Base-by-base conservation (phyloP, 208 protist species). In the Strigomonas culicis region DNA sequence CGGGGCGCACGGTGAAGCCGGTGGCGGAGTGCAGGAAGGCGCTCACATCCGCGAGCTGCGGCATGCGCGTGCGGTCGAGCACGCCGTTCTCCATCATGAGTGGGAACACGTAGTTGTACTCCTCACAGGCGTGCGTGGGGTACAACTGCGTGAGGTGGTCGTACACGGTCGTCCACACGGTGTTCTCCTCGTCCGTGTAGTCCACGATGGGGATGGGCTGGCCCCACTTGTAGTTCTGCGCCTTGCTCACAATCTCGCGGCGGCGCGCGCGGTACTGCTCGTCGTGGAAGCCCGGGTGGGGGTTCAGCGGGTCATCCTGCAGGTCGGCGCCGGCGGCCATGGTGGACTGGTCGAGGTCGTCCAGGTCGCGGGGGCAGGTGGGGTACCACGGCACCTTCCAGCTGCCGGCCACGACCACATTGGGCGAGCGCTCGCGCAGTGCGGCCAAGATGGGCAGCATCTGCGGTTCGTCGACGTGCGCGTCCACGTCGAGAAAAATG, bases 251-350 rank as follows among this genome's bases (percentile, higher is more conserved):
- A 64, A 98, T 92, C 43, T 80, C 65, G n/a, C 71, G 75, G 47
- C 97, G 86, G 41, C 97, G 84, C 34, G 83, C 77, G 32, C 92
- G 78, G 79, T 99, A 99, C n/a, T 70, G 90, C 41, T 79, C 62
- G 69, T 99, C 97, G 58, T 93, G 79, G 65, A 98, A 98, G 59
- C 97, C 97, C 2, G 97, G 97, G 72, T 98, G 97, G 30, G 98
- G 94, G 51, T 87, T 74, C 30, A 90, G 63, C 1, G 98, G 86
- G 44, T 98, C 97, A 25, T 75, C 66, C 36, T 94, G 90, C 19
- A 92, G 79, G 63, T 95, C 90, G 32, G 77, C 77, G 27, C 85
- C 85, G 1, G 80, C 83, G 24, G 94, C 92, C n/a, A 98, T 60
- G 19, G 85, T 85, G 50, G 70, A 84, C 66, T 95, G 79, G 6